A percentile compares a stretch with the other conserved stretches of the same genome.
Conservation (phyloP, 805 yeast genomes). For the Pichia exigua region DNA sequence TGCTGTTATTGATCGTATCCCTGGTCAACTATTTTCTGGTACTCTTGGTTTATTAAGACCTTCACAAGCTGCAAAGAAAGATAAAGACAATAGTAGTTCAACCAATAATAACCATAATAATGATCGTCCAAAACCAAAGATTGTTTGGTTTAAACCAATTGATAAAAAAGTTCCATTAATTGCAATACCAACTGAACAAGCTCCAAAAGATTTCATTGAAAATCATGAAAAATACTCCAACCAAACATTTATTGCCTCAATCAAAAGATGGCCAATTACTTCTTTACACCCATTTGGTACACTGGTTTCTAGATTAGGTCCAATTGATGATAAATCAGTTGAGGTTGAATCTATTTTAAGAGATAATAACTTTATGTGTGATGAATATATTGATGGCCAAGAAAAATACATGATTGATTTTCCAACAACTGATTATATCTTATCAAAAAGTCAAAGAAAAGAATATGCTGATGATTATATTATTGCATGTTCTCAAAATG, state of each 20-base stretch:
- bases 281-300: slow-evolving; percentile 98
- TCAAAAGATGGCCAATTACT: slow-evolving; percentile 98
- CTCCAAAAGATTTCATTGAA: slow-evolving; percentile 91
- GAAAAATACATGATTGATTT: slow-evolving; percentile 31
- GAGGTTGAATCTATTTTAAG: slow-evolving; percentile 85
- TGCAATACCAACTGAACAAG: slow-evolving; percentile 98
- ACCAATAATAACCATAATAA: slow-evolving; percentile 12
- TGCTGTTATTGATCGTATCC: slow-evolving; percentile 94
- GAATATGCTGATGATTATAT: slow-evolving; percentile 54
- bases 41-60: slow-evolving; percentile 91
- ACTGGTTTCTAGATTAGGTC: slow-evolving; percentile 77
- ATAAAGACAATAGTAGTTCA: slow-evolving; percentile 30
- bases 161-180: slow-evolving; percentile 96
- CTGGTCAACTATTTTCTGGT: slow-evolving; percentile 93
- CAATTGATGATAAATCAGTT: slow-evolving; percentile 64
- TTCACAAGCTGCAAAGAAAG: slow-evolving; percentile 79
- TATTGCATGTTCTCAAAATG: slow-evolving; percentile 54
- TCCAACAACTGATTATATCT: slow-evolving; percentile 29
- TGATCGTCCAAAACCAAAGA: slow-evolving; percentile 57
- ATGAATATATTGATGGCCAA: slow-evolving; percentile 55
- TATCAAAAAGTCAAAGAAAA: slow-evolving; percentile 35
- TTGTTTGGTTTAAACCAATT: slow-evolving; percentile 98
- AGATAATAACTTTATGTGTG: slow-evolving; percentile 76
- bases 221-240: slow-evolving; percentile 78
- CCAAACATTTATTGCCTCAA: slow-evolving; percentile 85